These are phyloP conservation scores for Clathrus columnatus DNA, from an alignment of 768 basidiomycete species.

Conservation along the genomic window DNA sequence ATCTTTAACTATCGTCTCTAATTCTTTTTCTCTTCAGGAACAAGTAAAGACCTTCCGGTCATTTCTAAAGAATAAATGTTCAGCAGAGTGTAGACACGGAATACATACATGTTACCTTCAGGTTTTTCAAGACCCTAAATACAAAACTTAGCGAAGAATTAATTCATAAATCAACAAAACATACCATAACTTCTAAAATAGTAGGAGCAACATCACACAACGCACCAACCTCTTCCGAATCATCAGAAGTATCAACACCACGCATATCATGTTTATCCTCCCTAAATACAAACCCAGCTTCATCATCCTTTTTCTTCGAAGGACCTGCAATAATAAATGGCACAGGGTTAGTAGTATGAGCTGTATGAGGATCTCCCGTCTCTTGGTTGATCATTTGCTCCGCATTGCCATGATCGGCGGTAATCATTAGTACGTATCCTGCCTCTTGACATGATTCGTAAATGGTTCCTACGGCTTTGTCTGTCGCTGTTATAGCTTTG, in stretches of 20 bases:
- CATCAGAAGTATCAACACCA: conserved; percentile 26
- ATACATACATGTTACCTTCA: conserved; percentile 38
- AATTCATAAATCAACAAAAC: conserved; percentile 10
- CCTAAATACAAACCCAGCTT: conserved; percentile 34
- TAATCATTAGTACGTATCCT: conserved; percentile 81
- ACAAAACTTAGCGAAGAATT: conserved; percentile 6
- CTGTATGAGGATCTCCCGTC: conserved; percentile 83
- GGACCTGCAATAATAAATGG: conserved; percentile 82
- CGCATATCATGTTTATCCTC: conserved; percentile 40
- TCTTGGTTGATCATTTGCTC: conserved; percentile 85
- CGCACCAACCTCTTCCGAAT: conserved; percentile 56
- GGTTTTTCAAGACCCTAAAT: conserved; percentile 54
- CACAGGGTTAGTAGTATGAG: conserved; percentile 84
- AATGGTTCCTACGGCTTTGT: conserved; percentile 80
- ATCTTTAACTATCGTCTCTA: background rate
- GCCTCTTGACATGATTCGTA: conserved; percentile 78
- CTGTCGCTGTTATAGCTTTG: conserved; percentile 78
- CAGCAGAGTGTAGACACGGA: conserved; percentile 14
- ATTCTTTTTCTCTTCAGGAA: background rate
- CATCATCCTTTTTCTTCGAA: conserved; percentile 27
- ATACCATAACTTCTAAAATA: conserved; percentile 63
- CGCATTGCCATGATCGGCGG: conserved; percentile 93
- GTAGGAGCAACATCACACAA: conserved; percentile 90
- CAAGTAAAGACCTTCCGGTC: conserved; percentile 50
- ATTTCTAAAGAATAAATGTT: conserved; percentile 33